phyloP scores from a whole-genome alignment of 495 filamentous ascomycete genomes.

The Pyronema omphalodes region DNA sequence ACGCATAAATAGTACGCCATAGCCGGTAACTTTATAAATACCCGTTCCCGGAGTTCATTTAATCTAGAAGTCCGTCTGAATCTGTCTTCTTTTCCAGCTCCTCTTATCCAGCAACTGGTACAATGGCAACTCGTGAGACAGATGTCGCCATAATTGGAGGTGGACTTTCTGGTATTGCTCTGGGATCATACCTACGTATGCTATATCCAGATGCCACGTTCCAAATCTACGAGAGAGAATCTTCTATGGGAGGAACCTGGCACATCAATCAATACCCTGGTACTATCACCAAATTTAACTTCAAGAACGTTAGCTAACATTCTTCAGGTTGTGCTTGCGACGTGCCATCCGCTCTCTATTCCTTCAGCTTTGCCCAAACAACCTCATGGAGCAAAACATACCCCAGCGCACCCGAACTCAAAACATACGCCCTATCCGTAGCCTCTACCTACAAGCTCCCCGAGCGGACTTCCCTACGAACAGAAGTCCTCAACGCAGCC shows the following conservation, averaged over 20 bases:
- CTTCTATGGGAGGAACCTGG: conserved; percentile 3
- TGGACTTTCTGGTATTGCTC: conserved; percentile 1
- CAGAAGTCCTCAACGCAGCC: conserved; percentile 26
- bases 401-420: conserved; percentile 30
- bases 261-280: conserved; percentile 2
- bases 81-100: no score
- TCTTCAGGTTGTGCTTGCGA: conserved; percentile 7
- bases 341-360: conserved; percentile 26
- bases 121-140: background rate
- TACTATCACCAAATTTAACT: background rate
- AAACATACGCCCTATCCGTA: conserved; percentile 30
- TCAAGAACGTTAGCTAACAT: background rate
- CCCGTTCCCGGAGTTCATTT: no score
- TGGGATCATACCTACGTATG: conserved; percentile 1
- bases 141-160: background rate
- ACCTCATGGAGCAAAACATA: conserved; percentile 30
- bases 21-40: no score
- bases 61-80: no score
- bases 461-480: conserved; percentile 29
- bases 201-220: background rate
- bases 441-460: conserved; percentile 30
- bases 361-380: conserved; percentile 33
- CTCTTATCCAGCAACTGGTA: no score
- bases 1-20: no score
- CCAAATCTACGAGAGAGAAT: conserved; percentile 3